Evolutionary conservation across 2,329 filamentous ascomycete genomes (phyloP).

Genomic region (Fusarium avenaceum): DNA sequence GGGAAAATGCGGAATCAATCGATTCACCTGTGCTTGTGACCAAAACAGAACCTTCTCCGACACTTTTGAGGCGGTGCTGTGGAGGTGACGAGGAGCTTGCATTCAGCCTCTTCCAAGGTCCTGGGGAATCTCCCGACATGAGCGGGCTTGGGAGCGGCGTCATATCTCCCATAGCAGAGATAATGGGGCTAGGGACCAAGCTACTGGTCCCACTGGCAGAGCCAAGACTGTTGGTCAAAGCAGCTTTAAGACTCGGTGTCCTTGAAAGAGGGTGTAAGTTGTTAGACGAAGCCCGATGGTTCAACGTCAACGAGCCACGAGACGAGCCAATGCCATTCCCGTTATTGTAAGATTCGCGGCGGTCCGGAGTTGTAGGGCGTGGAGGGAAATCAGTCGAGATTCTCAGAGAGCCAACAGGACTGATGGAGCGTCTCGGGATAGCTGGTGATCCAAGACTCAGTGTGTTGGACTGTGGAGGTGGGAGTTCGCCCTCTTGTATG

Average conservation of each 20-base stretch:
- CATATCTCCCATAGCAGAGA: conserved; percentile 81
- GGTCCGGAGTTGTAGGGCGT: conserved; percentile 42
- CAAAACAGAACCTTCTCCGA: conserved; percentile 58
- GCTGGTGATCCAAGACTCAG: conserved; percentile 31
- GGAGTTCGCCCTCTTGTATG: conserved; percentile 40
- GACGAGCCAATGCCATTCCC: conserved; percentile 53
- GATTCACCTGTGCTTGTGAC: conserved; percentile 66
- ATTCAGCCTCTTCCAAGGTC: conserved; percentile 72
- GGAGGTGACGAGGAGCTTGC: conserved; percentile 61
- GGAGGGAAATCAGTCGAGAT: conserved; percentile 56
- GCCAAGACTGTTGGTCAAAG: conserved; percentile 64
- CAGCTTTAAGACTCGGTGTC: conserved; percentile 73
- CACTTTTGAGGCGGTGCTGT: conserved; percentile 46
- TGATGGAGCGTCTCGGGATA: conserved; percentile 33
- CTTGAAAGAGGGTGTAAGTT: conserved; percentile 66
- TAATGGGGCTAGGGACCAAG: conserved; percentile 77
- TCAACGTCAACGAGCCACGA: conserved; percentile 47
- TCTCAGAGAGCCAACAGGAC: conserved; percentile 51
- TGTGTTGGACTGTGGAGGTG: conserved; percentile 27
- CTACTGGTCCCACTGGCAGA: conserved; percentile 72
- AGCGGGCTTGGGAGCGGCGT: conserved; percentile 85
- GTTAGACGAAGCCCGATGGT: conserved; percentile 50
- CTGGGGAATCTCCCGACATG: conserved; percentile 73
- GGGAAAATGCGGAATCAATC: conserved; percentile 63
- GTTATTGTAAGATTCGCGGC: conserved; percentile 55